Evolutionary conservation across 2,329 filamentous ascomycete species (phyloP).

Genomic region (Parastagonospora nodorum): DNA sequence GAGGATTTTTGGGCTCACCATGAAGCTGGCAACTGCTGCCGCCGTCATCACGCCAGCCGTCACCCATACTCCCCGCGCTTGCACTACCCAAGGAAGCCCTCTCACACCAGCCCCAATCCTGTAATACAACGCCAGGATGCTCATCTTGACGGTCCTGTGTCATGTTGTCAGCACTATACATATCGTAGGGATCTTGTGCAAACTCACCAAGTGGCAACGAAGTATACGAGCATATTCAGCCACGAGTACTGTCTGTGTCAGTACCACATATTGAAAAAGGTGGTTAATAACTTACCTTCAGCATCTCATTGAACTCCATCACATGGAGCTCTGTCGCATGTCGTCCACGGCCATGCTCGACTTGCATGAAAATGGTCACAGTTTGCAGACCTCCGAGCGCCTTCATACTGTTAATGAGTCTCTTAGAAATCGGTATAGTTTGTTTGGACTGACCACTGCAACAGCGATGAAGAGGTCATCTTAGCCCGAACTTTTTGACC

Average conservation of each 20-base stretch:
- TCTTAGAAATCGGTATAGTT: background rate
- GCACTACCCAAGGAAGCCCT: constrained; percentile 30
- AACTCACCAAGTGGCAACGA: constrained; percentile 31
- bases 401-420: background rate
- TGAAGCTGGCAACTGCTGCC: constrained; percentile 24
- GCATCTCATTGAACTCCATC: constrained; percentile 24
- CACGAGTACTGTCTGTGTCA: constrained; percentile 24
- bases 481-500: constrained; percentile 28
- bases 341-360: constrained; percentile 29
- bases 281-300: constrained; percentile 18
- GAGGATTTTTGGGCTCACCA: constrained; percentile 15
- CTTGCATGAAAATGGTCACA: constrained; percentile 29
- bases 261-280: constrained; percentile 3
- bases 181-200: background rate
- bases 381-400: constrained; percentile 31
- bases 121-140: constrained; percentile 34
- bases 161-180: too few species aligned
- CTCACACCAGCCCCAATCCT: constrained; percentile 30
- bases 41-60: constrained; percentile 26
- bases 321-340: constrained; percentile 23
- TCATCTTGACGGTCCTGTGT: constrained; percentile 38
- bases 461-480: constrained; percentile 34
- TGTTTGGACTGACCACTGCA: constrained; percentile 14
- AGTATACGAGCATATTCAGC: constrained; percentile 34
- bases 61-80: constrained; percentile 24